Conservation (phyloP, 2,329 filamentous ascomycete genomes). For the Fusarium graminum region DNA sequence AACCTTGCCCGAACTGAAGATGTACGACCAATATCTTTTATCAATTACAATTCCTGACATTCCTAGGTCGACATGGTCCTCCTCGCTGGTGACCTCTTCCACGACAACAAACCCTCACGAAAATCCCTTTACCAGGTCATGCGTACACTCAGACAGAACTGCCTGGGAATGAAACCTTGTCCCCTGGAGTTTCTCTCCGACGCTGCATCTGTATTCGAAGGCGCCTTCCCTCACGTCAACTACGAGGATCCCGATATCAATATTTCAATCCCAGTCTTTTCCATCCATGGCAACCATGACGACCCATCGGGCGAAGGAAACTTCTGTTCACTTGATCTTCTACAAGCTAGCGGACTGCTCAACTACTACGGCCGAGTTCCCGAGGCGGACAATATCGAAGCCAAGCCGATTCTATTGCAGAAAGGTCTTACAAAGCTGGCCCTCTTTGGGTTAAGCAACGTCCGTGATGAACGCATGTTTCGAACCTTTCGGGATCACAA, state of each 20-base stretch:
- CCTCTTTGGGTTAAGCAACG: constrained; percentile 94
- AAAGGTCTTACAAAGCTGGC: constrained; percentile 95
- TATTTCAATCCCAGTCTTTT: constrained; percentile 95
- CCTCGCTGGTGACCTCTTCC: constrained; percentile 93
- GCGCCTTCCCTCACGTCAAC: constrained; percentile 93
- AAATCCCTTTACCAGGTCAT: constrained; percentile 98
- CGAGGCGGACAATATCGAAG: constrained; percentile 93
- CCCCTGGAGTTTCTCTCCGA: constrained; percentile 96
- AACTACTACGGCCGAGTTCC: constrained; percentile 97
- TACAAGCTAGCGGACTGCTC: constrained; percentile 90
- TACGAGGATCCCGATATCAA: constrained; percentile 99
- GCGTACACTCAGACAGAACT: constrained; percentile 92
- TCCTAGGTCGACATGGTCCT: constrained; percentile 91
- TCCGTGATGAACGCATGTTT: constrained; percentile 94
- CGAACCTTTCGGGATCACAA: constrained; percentile 93
- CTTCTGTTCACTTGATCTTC: constrained; percentile 87
- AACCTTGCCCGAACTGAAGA: constrained; percentile 86
- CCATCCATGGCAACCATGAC: constrained; percentile 98
- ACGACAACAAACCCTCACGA: constrained; percentile 96
- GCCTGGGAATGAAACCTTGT: constrained; percentile 93
- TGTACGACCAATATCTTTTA: constrained; percentile 57
- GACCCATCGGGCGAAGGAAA: constrained; percentile 97
- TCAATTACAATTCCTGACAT: neutral
- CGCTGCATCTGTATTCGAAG: constrained; percentile 89
- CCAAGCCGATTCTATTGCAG: constrained; percentile 92